Conservation (phyloP, 768 basidiomycete genomes). For the Suillus subalutaceus region DNA sequence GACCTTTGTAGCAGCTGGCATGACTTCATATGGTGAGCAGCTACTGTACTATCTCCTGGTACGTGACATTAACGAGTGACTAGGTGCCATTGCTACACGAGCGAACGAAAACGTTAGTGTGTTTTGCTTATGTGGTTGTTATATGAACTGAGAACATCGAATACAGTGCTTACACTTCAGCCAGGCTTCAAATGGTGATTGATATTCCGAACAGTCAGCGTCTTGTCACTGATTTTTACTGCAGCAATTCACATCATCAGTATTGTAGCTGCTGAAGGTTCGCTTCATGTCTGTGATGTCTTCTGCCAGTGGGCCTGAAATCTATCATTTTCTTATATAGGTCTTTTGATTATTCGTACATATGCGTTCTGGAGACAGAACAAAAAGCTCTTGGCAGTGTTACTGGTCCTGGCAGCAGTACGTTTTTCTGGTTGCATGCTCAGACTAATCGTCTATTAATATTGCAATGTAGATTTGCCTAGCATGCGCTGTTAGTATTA, state of each 20-base stretch:
- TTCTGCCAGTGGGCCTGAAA: background rate
- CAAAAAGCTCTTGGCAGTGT: constrained; percentile 4
- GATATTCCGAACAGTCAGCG: background rate
- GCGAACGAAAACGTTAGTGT: background rate
- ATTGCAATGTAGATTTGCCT: background rate
- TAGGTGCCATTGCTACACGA: constrained; percentile 4
- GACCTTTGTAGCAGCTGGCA: constrained; percentile 10
- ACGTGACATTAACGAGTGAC: background rate
- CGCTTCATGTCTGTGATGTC: background rate
- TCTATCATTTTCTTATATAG: background rate
- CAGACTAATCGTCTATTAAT: background rate
- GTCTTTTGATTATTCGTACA: constrained; percentile 6
- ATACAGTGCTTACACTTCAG: background rate
- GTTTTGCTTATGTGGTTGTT: background rate
- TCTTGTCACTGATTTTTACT: background rate
- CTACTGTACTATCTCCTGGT: background rate
- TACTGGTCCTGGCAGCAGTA: constrained; percentile 5
- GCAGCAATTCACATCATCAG: constrained; percentile 8
- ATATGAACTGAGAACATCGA: background rate
- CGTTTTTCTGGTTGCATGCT: background rate
- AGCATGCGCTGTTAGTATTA: background rate
- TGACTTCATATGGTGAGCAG: constrained; percentile 15
- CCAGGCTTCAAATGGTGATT: background rate
- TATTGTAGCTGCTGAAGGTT: constrained; percentile 7
- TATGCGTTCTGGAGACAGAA: constrained; percentile 7